Evolutionary conservation across 2,329 filamentous ascomycete species (phyloP).

Genomic region (Westerdykella sp.): DNA sequence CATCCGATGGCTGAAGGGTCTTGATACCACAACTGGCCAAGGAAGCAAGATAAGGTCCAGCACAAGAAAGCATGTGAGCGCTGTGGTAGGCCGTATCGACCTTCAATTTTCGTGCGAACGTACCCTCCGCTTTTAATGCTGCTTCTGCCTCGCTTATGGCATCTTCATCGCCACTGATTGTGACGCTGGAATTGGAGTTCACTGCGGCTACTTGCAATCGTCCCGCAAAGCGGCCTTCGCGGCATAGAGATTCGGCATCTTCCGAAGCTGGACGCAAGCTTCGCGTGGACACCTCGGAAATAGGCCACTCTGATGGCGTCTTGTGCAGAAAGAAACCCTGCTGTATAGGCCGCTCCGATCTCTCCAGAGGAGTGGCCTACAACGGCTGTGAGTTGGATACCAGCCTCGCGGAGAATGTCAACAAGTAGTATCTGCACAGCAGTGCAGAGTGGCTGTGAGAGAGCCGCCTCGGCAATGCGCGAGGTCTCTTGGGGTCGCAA

Average conservation of each 20-base stretch:
- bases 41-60: constrained; percentile 6
- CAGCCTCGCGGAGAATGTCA: constrained; percentile 22
- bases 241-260: constrained; percentile 5
- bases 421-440: constrained; percentile 33
- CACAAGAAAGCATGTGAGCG: constrained; percentile 10
- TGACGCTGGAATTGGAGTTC: constrained; percentile 14
- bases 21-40: not conserved
- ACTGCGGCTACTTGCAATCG: constrained; percentile 15
- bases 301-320: constrained; percentile 19
- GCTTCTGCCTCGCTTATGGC: constrained; percentile 5
- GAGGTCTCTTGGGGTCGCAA: not conserved
- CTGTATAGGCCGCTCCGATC: constrained; percentile 36
- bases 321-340: constrained; percentile 10
- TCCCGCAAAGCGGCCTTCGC: constrained; percentile 6
- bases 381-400: constrained; percentile 25
- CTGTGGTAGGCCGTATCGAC: constrained; percentile 15
- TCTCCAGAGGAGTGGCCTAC: constrained; percentile 42
- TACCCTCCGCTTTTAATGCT: constrained; percentile 3
- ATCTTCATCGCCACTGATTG: constrained; percentile 13
- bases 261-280: constrained; percentile 1
- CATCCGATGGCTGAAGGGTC: not conserved
- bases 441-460: constrained; percentile 34
- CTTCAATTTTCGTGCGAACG: constrained; percentile 8
- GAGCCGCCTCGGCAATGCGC: constrained; percentile 9
- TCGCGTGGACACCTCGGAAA: constrained; percentile 12